Percentiles rank a stretch among this genome's conserved stretches.
Conservation (phyloP, 345 rosid species). For the Brassica juncea region DNA sequence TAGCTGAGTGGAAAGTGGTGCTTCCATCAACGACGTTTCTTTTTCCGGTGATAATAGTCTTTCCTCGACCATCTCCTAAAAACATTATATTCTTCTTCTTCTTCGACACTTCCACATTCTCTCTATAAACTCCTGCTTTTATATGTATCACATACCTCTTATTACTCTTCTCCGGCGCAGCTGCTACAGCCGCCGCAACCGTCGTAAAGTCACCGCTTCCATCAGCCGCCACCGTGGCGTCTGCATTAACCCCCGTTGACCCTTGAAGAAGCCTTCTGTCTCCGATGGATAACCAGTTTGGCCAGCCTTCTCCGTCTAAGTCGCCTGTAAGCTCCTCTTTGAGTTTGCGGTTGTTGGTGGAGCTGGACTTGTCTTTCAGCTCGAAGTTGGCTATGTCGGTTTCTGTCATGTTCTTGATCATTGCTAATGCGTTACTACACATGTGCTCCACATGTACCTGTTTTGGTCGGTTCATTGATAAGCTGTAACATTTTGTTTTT, state of each 20-base stretch:
- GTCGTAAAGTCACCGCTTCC: slow-evolving; percentile 76
- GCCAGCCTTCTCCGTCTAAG: slow-evolving; percentile 52
- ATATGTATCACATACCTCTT: slow-evolving; percentile 66
- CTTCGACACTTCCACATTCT: slow-evolving; percentile 76
- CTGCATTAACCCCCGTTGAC: slow-evolving; percentile 54
- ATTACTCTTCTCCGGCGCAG: slow-evolving; percentile 66
- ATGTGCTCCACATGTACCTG: slow-evolving; percentile 46
- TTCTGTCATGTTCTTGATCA: slow-evolving; percentile 58
- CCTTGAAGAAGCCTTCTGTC: slow-evolving; percentile 75
- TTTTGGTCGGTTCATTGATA: neutral
- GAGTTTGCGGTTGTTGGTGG: slow-evolving; percentile 43
- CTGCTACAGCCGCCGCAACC: slow-evolving; percentile 65
- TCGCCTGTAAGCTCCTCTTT: slow-evolving; percentile 40
- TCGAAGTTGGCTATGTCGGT: slow-evolving; percentile 45
- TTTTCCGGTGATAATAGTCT: slow-evolving; percentile 66
- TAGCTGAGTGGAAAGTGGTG: slow-evolving; percentile 90
- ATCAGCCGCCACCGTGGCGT: slow-evolving; percentile 79
- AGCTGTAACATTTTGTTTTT: neutral
- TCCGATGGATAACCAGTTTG: slow-evolving; percentile 65
- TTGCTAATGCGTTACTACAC: slow-evolving; percentile 58
- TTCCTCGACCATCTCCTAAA: slow-evolving; percentile 70
- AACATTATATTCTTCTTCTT: slow-evolving; percentile 72
- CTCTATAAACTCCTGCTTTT: slow-evolving; percentile 73
- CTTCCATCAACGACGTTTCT: slow-evolving; percentile 74
- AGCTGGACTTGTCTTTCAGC: slow-evolving; percentile 9